Evolutionary conservation across 2,329 filamentous ascomycete genomes (phyloP), one percentile per base, ranked within the genome.

Genomic region (Didymella sp.): DNA sequence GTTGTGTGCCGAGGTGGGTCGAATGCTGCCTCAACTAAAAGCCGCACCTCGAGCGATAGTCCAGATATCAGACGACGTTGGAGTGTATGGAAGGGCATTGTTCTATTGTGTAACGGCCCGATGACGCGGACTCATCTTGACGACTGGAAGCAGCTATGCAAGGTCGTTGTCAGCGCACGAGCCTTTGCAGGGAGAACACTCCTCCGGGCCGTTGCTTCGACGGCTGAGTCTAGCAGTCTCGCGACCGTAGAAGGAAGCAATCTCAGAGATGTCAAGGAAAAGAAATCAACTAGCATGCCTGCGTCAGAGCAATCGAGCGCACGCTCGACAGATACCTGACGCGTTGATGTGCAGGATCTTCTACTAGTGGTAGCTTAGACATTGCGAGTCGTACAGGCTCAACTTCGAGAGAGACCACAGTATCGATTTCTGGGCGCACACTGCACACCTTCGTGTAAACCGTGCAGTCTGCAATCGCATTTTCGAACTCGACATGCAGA

Each of bases 1-100:
- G 33, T 40, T 25, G 30, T 44, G 54, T 57, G 54, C n/a, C n/a
- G n/a, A n/a, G n/a, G n/a, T n/a, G 54, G 25, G 48, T 57, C 44
- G 19, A 35, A 33, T 27, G 43, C 28, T 44, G 38, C 8, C 31
- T 48, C 28, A 25, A 40, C 38, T 21, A 12, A 13, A 22, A 37
- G 31, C 21, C 37, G 48, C 24, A 15, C 43, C 30, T 47, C 42
- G 43, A 42, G 37, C 24, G 42, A 56, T 37, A 35, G 28, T 31
- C 35, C 17, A 19, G 42, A 48, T 44, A 28, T 33, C 12, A 45
- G 25, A 27, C 43, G 24, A 21, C 31, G n/a, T 48, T 40, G 25
- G 31, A 17, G 38, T 43, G 30, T 19, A 46, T 7, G 17, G n/a
- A 40, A 21, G 41, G 17, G 41, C 33, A 27, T 0, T 17, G 15